Percentiles rank a stretch among this genome's conserved stretches.
Conservation (phyloP, 768 basidiomycete species). For the Kwoniella sp. region DNA sequence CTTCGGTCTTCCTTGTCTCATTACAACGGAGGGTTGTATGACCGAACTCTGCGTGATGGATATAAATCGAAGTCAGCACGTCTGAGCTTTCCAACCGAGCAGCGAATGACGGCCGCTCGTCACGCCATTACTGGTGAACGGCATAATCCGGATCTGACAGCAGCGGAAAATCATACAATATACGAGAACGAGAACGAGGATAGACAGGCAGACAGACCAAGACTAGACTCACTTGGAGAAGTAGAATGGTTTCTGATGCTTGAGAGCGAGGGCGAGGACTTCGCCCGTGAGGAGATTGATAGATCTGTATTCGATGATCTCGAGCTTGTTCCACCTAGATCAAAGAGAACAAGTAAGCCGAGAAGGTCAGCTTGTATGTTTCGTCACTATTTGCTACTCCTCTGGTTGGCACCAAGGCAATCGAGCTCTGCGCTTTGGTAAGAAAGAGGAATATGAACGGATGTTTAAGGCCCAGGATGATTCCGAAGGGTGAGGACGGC, state of each 20-base stretch:
- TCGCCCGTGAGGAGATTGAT: slow-evolving; percentile 78
- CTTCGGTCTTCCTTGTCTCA: background rate
- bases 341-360: background rate
- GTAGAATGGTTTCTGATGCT: slow-evolving; percentile 88
- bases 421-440: no score
- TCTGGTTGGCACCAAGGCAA: no score
- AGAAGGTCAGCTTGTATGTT: no score
- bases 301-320: slow-evolving; percentile 72
- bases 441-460: no score
- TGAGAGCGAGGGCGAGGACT: slow-evolving; percentile 67
- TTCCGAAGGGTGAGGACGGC: no score
- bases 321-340: slow-evolving; percentile 64
- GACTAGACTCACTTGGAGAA: slow-evolving; percentile 74
- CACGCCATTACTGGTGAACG: background rate
- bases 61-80: slow-evolving; percentile 8
- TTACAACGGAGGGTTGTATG: slow-evolving; percentile 28
- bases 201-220: background rate
- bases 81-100: no score
- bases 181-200: background rate
- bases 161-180: background rate
- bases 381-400: no score
- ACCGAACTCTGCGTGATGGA: slow-evolving; percentile 27
- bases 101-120: no score
- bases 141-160: background rate
- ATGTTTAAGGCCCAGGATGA: no score